Base-by-base conservation (phyloP, 169 alveolate species). In the Plasmodium reichenowi region DNA sequence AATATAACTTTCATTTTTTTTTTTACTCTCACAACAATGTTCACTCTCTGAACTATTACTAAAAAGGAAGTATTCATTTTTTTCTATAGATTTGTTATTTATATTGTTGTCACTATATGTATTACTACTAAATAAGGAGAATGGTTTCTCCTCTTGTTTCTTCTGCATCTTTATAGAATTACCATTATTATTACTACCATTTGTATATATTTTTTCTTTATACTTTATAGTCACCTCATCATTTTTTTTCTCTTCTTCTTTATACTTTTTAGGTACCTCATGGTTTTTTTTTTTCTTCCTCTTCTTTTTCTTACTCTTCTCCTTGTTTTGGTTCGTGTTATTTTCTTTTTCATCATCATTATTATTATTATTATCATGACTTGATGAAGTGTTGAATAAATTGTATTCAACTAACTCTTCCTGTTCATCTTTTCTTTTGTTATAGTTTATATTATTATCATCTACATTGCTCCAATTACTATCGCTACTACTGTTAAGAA, bases 381-480 rank as follows among this genome's bases (percentile, higher is more conserved):
- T 64, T 13, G 88, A 74, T 43, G 29, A 32, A 32, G 29, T 67
- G 54, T 67, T 75, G 20, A 38, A 29, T 56, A 56, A 56, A 56
- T 6, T 56, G 6, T 38, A 56, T 63, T 71, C 45, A 71, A 45
- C 52, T 20, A 29, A 15, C 13, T 54, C 13, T 43, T 54, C 47
- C 3, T 38, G 45, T 56, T 24, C 26, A 29, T 48, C 38, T 22
- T 75, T 13, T 13, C 54, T 29, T 29, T 62, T 56, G 38, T 29
- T 54, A 71, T 50, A 20, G 6, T 38, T 38, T 38, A 62, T 26
- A 17, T 52, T 62, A 7, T 24, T 32, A 4, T 13, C 12, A 54
- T 32, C 13, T 72, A 13, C 24, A 7, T 66, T 5, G 47, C 8
- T 47, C 9, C 7, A 4, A 12, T 8, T n/a, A 22, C 24, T 17